A percentile compares a stretch with the other conserved stretches of the same genome.
phyloP scores from a whole-genome alignment of 2,329 filamentous ascomycete genomes.

The Botryotinia narcissicola region DNA sequence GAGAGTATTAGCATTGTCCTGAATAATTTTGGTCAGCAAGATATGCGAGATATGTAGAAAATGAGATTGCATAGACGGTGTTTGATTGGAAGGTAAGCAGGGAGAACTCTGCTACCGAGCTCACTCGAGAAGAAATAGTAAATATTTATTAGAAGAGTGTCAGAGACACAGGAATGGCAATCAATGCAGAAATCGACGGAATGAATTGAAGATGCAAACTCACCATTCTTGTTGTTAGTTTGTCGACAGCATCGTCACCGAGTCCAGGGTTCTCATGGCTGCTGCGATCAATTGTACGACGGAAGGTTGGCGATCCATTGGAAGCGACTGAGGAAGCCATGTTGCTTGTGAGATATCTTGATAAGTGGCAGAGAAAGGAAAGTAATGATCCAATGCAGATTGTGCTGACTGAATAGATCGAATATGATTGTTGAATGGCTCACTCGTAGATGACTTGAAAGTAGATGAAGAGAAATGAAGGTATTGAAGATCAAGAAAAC shows the following conservation, averaged over 20 bases:
- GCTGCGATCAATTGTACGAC: constrained; percentile 40
- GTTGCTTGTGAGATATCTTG: constrained; percentile 43
- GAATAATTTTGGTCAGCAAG: constrained; percentile 24
- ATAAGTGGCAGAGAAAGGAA: constrained; percentile 7
- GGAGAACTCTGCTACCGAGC: neutral
- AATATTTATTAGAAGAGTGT: too few species aligned
- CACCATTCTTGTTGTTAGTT: constrained; percentile 22
- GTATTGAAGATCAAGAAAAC: constrained; percentile 31
- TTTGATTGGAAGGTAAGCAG: neutral
- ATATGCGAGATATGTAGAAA: constrained; percentile 16
- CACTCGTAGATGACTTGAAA: constrained; percentile 35
- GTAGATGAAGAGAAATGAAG: constrained; percentile 31
- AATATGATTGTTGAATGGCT: constrained; percentile 27
- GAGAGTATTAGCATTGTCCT: constrained; percentile 32
- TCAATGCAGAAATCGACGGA: too few species aligned
- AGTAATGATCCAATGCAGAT: constrained; percentile 22
- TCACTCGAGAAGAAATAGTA: neutral
- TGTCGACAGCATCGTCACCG: constrained; percentile 31
- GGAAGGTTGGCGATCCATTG: constrained; percentile 45
- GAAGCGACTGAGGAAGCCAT: constrained; percentile 32
- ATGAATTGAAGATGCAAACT: constrained; percentile 3
- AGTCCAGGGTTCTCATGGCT: constrained; percentile 40
- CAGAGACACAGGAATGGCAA: neutral
- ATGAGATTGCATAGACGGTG: constrained; percentile 1
- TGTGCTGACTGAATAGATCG: constrained; percentile 25